A percentile compares a stretch with the other conserved stretches of the same genome.
These are phyloP conservation scores for Stromatinia cepivora DNA, from an alignment of 2,329 filamentous ascomycete species.

Conservation along the genomic window DNA sequence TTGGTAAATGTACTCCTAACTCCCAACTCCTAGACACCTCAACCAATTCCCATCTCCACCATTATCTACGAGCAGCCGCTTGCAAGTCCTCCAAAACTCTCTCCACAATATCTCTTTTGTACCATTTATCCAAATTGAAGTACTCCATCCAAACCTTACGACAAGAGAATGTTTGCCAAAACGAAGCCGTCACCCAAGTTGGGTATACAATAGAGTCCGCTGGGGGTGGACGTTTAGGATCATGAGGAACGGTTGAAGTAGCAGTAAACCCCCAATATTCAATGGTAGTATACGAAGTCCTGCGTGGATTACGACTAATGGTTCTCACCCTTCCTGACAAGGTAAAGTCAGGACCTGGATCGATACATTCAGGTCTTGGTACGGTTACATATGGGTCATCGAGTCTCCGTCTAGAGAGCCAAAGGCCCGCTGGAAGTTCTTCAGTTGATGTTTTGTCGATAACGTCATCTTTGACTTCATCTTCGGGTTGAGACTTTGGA, in stretches of 20 bases:
- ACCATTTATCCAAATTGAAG: background rate
- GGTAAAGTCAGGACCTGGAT: background rate
- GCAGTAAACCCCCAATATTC: background rate
- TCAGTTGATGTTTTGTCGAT: background rate
- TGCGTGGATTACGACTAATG: background rate
- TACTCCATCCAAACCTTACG: conserved; percentile 2
- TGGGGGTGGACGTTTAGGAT: conserved; percentile 13
- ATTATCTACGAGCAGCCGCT: background rate
- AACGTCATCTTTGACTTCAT: background rate
- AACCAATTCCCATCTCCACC: background rate
- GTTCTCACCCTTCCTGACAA: conserved; percentile 1
- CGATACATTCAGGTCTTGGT: background rate
- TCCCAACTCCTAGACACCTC: background rate
- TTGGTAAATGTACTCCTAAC: background rate
- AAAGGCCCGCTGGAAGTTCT: conserved; percentile 5
- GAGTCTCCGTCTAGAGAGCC: background rate
- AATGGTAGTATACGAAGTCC: conserved; percentile 1
- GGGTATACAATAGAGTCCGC: background rate
- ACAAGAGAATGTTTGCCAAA: conserved; percentile 12
- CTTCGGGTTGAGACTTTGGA: background rate
- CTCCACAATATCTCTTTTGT: conserved; percentile 4
- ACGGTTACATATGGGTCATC: background rate
- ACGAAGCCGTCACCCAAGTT: background rate
- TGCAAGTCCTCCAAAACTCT: conserved; percentile 8
- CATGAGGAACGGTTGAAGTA: background rate